A percentile compares a stretch with the other conserved stretches of the same genome.
phyloP scores from a whole-genome alignment of 108 stramenopile genomes.

The Aurantiochytrium sp. region DNA sequence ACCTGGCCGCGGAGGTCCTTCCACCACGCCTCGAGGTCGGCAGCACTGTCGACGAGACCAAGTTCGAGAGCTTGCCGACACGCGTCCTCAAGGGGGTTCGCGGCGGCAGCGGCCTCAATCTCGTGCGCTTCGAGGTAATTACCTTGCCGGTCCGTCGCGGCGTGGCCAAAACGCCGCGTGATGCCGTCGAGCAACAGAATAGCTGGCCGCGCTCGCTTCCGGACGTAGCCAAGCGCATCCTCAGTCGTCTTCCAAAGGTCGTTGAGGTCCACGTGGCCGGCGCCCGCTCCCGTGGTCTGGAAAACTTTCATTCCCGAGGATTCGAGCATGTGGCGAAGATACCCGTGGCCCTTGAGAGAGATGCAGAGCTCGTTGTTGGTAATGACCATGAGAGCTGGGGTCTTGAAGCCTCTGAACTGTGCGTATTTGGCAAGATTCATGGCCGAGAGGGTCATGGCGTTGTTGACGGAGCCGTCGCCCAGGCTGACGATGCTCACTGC shows the following conservation, averaged over 20 bases:
- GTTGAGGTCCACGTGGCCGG: slow-evolving; percentile 41
- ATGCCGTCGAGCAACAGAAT: slow-evolving; percentile 56
- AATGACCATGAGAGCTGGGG: slow-evolving; percentile 69
- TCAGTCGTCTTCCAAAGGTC: slow-evolving; percentile 63
- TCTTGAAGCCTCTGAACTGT: slow-evolving; percentile 54
- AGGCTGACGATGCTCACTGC: slow-evolving; percentile 61
- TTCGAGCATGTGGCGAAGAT: slow-evolving; percentile 15
- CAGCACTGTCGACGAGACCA: slow-evolving; percentile 25
- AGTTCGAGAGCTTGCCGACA: slow-evolving; percentile 52
- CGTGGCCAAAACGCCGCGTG: slow-evolving; percentile 72
- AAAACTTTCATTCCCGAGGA: slow-evolving; percentile 26
- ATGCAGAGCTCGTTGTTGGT: slow-evolving; percentile 71
- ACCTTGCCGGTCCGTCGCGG: slow-evolving; percentile 69
- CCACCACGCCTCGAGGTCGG: slow-evolving; percentile 44
- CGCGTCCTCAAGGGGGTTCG: slow-evolving; percentile 45
- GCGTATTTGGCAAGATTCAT: slow-evolving; percentile 66
- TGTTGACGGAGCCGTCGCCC: slow-evolving; percentile 74
- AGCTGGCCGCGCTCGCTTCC: slow-evolving; percentile 52
- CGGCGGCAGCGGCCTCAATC: slow-evolving; percentile 42
- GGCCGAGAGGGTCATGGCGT: slow-evolving; percentile 67
- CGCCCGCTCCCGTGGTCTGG: slow-evolving; percentile 50
- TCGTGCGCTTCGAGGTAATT: slow-evolving; percentile 52
- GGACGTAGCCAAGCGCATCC: slow-evolving; percentile 51
- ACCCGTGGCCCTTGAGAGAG: slow-evolving; percentile 55
- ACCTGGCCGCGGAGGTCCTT: slow-evolving; percentile 43